These are phyloP conservation scores for Candida michaelii DNA, from an alignment of 805 yeast species.

Conservation along the genomic window DNA sequence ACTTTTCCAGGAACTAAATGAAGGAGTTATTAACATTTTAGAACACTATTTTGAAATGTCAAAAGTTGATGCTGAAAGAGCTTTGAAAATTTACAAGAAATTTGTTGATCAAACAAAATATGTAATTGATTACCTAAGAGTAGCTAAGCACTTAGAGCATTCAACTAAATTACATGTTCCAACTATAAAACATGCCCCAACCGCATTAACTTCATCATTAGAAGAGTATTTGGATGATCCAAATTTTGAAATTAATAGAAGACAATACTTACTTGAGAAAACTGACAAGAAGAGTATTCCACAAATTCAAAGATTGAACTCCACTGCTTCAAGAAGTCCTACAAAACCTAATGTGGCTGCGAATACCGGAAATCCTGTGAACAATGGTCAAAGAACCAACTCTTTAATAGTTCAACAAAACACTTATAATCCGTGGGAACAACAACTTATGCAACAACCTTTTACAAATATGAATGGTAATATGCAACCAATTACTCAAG, in stretches of 20 bases:
- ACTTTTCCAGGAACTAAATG: constrained; percentile 86
- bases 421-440: constrained; percentile 44
- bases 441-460: constrained; percentile 11
- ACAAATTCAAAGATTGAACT: constrained; percentile 1
- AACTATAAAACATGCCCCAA: constrained; percentile 95
- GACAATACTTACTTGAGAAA: constrained; percentile 73
- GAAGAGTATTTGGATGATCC: constrained; percentile 89
- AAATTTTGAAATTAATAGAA: constrained; percentile 74
- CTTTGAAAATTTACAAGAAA: constrained; percentile 76
- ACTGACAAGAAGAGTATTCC: constrained; percentile 30
- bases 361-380: too few relatives aligned
- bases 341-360: too few relatives aligned
- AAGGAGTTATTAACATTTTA: constrained; percentile 89
- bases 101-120: constrained; percentile 84
- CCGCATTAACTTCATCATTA: constrained; percentile 80
- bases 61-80: constrained; percentile 79
- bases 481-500: constrained; percentile 13
- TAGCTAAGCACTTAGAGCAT: constrained; percentile 85
- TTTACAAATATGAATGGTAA: neutral
- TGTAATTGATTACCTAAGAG: constrained; percentile 83
- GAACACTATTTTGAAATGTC: constrained; percentile 96
- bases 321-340: constrained; percentile 4
- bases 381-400: constrained; percentile 21
- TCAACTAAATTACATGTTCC: constrained; percentile 91
- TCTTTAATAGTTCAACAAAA: constrained; percentile 38